Evolutionary conservation across 306 rosid species (phyloP).

Genomic region (Rosa multiflora): DNA sequence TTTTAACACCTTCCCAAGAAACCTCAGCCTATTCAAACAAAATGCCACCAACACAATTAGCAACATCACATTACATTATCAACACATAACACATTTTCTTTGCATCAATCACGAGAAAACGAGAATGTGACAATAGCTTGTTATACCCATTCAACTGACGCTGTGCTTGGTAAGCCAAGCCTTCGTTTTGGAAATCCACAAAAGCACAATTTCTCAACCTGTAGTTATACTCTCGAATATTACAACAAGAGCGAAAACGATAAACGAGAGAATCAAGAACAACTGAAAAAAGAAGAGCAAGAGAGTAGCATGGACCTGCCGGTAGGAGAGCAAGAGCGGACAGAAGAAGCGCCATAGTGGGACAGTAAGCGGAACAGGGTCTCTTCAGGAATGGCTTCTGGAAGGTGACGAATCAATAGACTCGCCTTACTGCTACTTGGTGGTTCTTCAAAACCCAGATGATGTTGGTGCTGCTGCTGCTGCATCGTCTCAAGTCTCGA

Average conservation of each 20-base stretch:
- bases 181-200: slow-evolving; percentile 66
- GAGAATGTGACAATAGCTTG: slow-evolving; percentile 10
- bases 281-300: not conserved
- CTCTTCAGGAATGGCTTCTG: slow-evolving; percentile 68
- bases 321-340: slow-evolving; percentile 50
- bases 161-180: slow-evolving; percentile 69
- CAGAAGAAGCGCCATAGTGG: slow-evolving; percentile 70
- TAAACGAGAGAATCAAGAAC: not conserved
- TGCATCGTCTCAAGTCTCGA: slow-evolving; percentile 16
- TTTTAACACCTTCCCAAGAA: slow-evolving; percentile 79
- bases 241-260: not conserved
- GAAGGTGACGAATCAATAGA: slow-evolving; percentile 70
- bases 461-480: slow-evolving; percentile 1
- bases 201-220: slow-evolving; percentile 82
- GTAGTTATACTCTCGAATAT: slow-evolving; percentile 1
- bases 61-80: not conserved
- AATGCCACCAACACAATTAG: not conserved
- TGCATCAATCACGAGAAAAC: not conserved
- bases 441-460: slow-evolving; percentile 37
- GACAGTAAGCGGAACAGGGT: slow-evolving; percentile 66
- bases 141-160: slow-evolving; percentile 68
- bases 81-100: not conserved
- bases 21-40: slow-evolving; percentile 56
- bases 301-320: slow-evolving; percentile 35
- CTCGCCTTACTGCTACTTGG: slow-evolving; percentile 27